Evolutionary conservation across 805 yeast genomes (phyloP).

Genomic region (Cyberlindnera xylosilytica): DNA sequence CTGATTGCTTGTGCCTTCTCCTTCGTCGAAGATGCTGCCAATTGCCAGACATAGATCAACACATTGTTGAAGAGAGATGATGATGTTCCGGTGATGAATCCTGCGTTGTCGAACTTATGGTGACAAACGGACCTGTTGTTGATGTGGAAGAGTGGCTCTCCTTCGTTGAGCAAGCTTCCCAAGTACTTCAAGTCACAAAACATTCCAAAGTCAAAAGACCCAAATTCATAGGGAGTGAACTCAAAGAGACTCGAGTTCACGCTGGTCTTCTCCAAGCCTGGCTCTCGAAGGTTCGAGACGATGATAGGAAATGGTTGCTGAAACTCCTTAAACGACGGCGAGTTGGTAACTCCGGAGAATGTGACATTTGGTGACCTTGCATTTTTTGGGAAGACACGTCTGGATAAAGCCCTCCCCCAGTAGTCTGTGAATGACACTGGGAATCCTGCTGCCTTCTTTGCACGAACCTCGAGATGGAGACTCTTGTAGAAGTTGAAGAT

Average conservation of each 20-base stretch:
- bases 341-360: constrained; percentile 35
- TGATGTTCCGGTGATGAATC: constrained; percentile 60
- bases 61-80: constrained; percentile 56
- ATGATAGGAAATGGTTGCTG: constrained; percentile 51
- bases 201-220: constrained; percentile 58
- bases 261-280: constrained; percentile 30
- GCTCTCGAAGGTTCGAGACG: constrained; percentile 38
- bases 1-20: constrained; percentile 33
- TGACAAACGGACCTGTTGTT: constrained; percentile 38
- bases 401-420: constrained; percentile 62
- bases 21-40: constrained; percentile 30
- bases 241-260: constrained; percentile 48
- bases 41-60: constrained; percentile 40
- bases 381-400: constrained; percentile 39
- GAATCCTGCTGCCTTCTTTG: constrained; percentile 51
- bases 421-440: constrained; percentile 61
- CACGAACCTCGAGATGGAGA: constrained; percentile 50
- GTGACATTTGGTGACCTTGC: constrained; percentile 36
- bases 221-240: constrained; percentile 64
- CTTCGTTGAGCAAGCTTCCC: constrained; percentile 47
- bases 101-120: constrained; percentile 54
- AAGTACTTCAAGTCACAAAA: constrained; percentile 50
- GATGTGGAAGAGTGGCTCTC: constrained; percentile 33
- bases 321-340: constrained; percentile 35
- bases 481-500: constrained; percentile 46